A percentile compares a stretch with the other conserved stretches of the same genome.
Evolutionary conservation across 192 early-diverging fungal genomes (phyloP).

Genomic region (Backusella mclennaniae): DNA sequence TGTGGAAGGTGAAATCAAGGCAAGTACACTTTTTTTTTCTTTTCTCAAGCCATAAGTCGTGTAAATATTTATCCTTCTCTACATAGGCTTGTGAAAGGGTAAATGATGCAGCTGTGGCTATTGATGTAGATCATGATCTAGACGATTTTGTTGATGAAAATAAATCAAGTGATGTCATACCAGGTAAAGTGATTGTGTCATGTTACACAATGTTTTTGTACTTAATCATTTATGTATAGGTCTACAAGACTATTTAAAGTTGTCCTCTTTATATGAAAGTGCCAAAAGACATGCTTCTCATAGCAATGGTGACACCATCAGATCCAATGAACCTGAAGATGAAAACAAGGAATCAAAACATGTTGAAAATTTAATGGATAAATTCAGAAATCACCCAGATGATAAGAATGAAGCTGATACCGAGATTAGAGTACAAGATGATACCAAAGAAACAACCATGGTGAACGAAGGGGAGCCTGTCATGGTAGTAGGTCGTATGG

Average conservation of each 20-base stretch:
- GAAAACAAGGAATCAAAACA: background rate
- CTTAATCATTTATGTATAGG: background rate
- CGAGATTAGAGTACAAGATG: background rate
- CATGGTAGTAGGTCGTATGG: conserved; percentile 2
- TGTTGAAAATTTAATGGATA: background rate
- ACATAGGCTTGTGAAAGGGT: conserved; percentile 12
- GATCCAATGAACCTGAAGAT: background rate
- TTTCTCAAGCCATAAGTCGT: background rate
- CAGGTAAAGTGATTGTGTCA: conserved; percentile 2
- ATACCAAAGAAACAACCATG: background rate
- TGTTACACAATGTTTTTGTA: background rate
- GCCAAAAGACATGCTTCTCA: background rate
- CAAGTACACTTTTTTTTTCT: background rate
- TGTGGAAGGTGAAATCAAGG: conserved; percentile 8
- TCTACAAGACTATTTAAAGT: conserved; percentile 4
- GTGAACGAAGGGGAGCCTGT: background rate
- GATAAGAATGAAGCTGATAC: background rate
- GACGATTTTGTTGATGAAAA: conserved; percentile 1
- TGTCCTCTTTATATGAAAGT: background rate
- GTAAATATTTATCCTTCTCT: background rate
- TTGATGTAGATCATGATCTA: conserved; percentile 12
- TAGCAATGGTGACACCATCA: background rate
- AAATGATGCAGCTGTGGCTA: background rate
- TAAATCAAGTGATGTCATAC: conserved; percentile 15
- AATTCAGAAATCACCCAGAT: background rate